Evolutionary conservation across 192 early-diverging fungal species (phyloP).

Genomic region (Umbelopsis sp.): DNA sequence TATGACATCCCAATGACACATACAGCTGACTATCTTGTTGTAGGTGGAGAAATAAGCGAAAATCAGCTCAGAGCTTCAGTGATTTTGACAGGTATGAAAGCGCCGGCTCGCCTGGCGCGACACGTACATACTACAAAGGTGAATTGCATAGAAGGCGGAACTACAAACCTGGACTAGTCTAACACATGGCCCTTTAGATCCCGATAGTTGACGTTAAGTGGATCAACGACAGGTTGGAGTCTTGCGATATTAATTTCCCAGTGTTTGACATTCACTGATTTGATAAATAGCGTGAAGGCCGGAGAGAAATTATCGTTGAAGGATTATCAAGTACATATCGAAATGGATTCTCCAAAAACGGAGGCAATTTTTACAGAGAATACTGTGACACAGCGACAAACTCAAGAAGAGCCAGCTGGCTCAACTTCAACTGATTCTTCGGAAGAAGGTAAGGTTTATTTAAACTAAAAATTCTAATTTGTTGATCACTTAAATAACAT

Average conservation of each 20-base stretch:
- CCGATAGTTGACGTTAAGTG: conserved; percentile 22
- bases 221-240: conserved; percentile 22
- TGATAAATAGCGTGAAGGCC: neutral
- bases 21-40: neutral
- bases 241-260: neutral
- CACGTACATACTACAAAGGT: conserved; percentile 4
- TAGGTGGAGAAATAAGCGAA: conserved; percentile 14
- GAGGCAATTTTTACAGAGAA: neutral
- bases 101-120: conserved; percentile 14
- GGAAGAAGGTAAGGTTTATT: neutral
- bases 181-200: neutral
- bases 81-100: conserved; percentile 25
- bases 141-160: neutral
- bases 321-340: neutral
- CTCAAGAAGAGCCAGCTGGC: neutral
- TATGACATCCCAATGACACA: neutral
- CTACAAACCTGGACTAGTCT: neutral
- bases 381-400: no score
- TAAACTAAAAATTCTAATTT: no score
- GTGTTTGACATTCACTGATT: neutral
- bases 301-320: conserved; percentile 2
- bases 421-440: neutral
- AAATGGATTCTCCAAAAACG: neutral
- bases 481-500: neutral
- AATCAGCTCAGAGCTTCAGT: neutral